A percentile compares a stretch with the other conserved stretches of the same genome.
Conservation (phyloP, 352 stramenopile genomes). For the Pythium rishiriense region DNA sequence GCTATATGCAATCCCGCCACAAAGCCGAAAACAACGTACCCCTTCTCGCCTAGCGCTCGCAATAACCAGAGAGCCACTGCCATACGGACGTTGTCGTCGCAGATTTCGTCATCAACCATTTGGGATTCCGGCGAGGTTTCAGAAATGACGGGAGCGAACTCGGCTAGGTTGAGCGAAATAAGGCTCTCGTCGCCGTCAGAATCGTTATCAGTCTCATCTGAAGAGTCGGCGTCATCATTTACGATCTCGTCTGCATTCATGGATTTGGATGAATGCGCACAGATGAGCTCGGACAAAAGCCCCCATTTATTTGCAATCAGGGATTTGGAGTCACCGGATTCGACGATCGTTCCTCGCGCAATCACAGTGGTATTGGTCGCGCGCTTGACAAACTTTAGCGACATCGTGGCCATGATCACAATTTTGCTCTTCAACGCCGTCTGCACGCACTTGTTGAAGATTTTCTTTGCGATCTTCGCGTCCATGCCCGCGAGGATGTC, state of each 20-base stretch:
- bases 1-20: slow-evolving; percentile 25
- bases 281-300: slow-evolving; percentile 56
- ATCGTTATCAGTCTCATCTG: slow-evolving; percentile 21
- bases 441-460: slow-evolving; percentile 85
- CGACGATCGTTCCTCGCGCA: slow-evolving; percentile 33
- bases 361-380: slow-evolving; percentile 67
- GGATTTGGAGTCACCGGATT: slow-evolving; percentile 20
- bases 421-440: slow-evolving; percentile 63
- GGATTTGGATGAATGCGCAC: slow-evolving; percentile 45
- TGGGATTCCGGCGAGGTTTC: not conserved
- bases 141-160: slow-evolving; percentile 9
- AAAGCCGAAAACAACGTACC: slow-evolving; percentile 35
- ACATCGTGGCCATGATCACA: slow-evolving; percentile 85
- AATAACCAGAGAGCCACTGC: slow-evolving; percentile 80
- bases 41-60: slow-evolving; percentile 85
- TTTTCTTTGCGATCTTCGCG: slow-evolving; percentile 90
- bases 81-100: slow-evolving; percentile 59
- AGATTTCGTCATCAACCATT: slow-evolving; percentile 4
- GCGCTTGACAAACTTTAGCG: slow-evolving; percentile 52
- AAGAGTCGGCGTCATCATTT: slow-evolving; percentile 9
- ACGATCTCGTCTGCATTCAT: slow-evolving; percentile 26
- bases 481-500: slow-evolving; percentile 95
- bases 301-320: slow-evolving; percentile 24
- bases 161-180: not conserved
- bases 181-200: slow-evolving; percentile 32